phyloP scores from a whole-genome alignment of 805 yeast species.

The Yamadazyma takamatsuzukensis region DNA sequence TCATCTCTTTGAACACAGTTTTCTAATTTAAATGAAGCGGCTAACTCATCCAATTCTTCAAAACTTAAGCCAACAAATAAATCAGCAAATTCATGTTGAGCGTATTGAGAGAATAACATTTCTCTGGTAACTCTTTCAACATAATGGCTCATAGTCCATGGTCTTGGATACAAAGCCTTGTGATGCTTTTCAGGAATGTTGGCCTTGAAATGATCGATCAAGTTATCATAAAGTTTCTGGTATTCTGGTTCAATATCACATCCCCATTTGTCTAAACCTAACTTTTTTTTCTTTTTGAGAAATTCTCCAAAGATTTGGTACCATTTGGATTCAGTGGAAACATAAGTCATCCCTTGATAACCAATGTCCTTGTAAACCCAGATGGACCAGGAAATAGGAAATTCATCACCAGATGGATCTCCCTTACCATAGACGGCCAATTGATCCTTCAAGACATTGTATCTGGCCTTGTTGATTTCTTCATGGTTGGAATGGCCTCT shows the following conservation, averaged over 20 bases:
- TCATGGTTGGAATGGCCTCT: conserved; percentile 41
- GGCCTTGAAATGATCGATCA: conserved; percentile 34
- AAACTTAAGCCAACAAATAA: conserved; percentile 37
- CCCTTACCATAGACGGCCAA: conserved; percentile 41
- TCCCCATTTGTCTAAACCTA: conserved; percentile 52
- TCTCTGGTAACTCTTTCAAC: conserved; percentile 40
- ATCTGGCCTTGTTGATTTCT: conserved; percentile 36
- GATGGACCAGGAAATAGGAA: conserved; percentile 48
- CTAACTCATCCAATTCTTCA: conserved; percentile 48
- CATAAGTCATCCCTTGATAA: conserved; percentile 47
- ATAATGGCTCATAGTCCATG: conserved; percentile 36
- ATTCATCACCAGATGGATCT: conserved; percentile 45
- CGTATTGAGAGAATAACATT: conserved; percentile 40
- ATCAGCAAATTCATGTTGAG: conserved; percentile 45
- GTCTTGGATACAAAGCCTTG: conserved; percentile 37
- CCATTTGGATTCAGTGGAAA: conserved; percentile 42
- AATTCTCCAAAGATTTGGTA: conserved; percentile 39
- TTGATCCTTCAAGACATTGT: conserved; percentile 43
- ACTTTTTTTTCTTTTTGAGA: conserved; percentile 38
- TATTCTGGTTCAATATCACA: conserved; percentile 40
- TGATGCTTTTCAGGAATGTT: conserved; percentile 41
- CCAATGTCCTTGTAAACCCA: conserved; percentile 55
- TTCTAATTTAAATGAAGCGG: conserved; percentile 49
- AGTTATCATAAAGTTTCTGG: conserved; percentile 31
- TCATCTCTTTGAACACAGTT: conserved; percentile 40